Base-by-base conservation (phyloP, 176 grass and related monocot species). In the Pontederia crassipes region DNA sequence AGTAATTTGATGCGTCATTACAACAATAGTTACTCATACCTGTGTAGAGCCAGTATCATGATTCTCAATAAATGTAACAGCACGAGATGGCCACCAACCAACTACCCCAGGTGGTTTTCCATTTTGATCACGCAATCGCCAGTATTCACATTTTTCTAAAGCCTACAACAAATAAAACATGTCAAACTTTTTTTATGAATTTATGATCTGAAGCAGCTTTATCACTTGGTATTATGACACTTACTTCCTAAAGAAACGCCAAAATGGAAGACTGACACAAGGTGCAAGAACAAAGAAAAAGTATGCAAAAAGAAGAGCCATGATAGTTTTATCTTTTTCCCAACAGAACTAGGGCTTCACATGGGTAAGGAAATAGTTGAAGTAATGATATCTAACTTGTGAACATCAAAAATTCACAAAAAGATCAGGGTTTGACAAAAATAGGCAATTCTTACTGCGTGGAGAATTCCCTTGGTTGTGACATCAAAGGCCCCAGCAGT, bases 1-100 rank as follows among this genome's bases (percentile, higher is more conserved):
- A 40, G 6, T 40, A 40, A 24, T 24, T 24, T 24, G 20, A 24
- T 24, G 20, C 20, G 20, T 24, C 20, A 24, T 0, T 24, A 24
- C 20, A 24, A 24, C 20, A 24, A 24, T 24, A 24, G 20, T 26
- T 14, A 15, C 52, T 48, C 46, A 58, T 62, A 98, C 93, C 87
- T 98, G 93, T 69, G 93, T 98, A 54, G 93, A 98, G 46, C 93
- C 93, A 12, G 93, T 98, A 63, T 98, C 93, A 14, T 98, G 93
- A 81, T 98, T 98, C 74, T 98, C 93, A 71, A 92, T 81, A 76
- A 98, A 98, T 68, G 93, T 92, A 70, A 98, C 84, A 46, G 93
- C 87, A 71, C 87, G 81, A n/a, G 93, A 98, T 71, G 87, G 81
- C 93, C 87, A 98, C 93, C 93, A 98, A 60, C 93, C 93, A 48